phyloP scores from a whole-genome alignment of 1,284 basidiomycete genomes.

The Rhizoctonia solani region DNA sequence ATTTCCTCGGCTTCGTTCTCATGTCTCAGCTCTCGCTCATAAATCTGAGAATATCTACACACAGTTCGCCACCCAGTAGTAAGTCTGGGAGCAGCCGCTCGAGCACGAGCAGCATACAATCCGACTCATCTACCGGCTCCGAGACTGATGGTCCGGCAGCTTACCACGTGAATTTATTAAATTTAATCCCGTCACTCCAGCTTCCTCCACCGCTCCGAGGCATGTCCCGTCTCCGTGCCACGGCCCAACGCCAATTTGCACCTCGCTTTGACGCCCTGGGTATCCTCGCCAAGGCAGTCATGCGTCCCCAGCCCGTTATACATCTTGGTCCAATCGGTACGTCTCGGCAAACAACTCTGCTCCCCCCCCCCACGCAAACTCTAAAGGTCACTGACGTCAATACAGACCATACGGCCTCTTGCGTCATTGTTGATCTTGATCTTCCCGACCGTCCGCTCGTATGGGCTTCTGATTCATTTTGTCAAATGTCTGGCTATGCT shows the following conservation, averaged over 20 bases:
- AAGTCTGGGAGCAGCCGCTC: background rate
- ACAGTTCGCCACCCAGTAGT: background rate
- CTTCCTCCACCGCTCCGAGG: constrained; percentile 13
- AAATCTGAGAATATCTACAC: background rate
- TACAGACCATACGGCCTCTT: constrained; percentile 18
- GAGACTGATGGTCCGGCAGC: constrained; percentile 17
- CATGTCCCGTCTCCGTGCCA: constrained; percentile 7
- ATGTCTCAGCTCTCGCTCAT: constrained; percentile 9
- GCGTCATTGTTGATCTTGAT: constrained; percentile 30
- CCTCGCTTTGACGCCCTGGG: constrained; percentile 72
- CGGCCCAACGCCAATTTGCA: constrained; percentile 9
- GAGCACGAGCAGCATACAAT: background rate
- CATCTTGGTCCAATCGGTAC: constrained; percentile 79
- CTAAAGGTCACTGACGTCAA: background rate
- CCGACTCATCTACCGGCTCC: too few species aligned
- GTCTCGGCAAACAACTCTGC: background rate
- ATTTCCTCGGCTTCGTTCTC: too few species aligned
- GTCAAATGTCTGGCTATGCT: constrained; percentile 20
- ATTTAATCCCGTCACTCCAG: constrained; percentile 1
- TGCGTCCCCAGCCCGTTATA: constrained; percentile 76
- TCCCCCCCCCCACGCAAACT: background rate
- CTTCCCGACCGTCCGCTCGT: constrained; percentile 20
- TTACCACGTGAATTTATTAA: constrained; percentile 10
- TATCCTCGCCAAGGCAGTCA: constrained; percentile 76
- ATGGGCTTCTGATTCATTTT: constrained; percentile 30